Evolutionary conservation across 2,329 filamentous ascomycete genomes (phyloP).

Genomic region (Elsinoe batatas): DNA sequence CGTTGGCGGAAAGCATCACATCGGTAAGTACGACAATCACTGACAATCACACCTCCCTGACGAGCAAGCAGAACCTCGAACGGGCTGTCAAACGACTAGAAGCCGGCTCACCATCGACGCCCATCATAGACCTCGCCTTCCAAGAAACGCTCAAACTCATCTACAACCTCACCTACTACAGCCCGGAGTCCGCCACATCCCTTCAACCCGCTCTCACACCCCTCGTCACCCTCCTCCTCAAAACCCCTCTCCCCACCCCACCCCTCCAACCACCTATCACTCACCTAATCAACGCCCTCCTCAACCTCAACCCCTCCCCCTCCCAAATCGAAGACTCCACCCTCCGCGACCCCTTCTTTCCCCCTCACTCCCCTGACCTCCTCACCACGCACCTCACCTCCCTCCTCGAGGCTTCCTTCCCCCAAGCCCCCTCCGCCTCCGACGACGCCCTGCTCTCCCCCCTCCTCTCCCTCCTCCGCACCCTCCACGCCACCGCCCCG

Average conservation of each 20-base stretch:
- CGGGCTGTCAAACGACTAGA: constrained; percentile 6
- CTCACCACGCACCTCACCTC: constrained; percentile 57
- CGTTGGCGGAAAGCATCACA: constrained; percentile 58
- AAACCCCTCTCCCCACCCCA: constrained; percentile 49
- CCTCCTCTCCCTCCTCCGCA: constrained; percentile 62
- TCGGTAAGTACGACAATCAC: constrained; percentile 24
- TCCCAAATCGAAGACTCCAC: constrained; percentile 32
- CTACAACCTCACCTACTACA: constrained; percentile 77
- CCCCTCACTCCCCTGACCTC: constrained; percentile 48
- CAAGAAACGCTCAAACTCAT: constrained; percentile 76
- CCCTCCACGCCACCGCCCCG: constrained; percentile 55
- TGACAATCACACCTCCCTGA: background rate
- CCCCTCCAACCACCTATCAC: constrained; percentile 65
- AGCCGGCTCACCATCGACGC: constrained; percentile 19
- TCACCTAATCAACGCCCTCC: constrained; percentile 66
- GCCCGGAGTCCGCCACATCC: constrained; percentile 47
- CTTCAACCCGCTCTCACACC: constrained; percentile 61
- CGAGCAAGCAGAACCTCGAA: constrained; percentile 1
- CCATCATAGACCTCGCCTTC: constrained; percentile 70
- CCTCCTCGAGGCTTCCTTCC: constrained; percentile 58
- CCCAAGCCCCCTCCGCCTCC: constrained; percentile 61
- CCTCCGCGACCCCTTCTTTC: constrained; percentile 49
- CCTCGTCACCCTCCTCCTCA: constrained; percentile 59
- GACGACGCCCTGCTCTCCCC: constrained; percentile 48
- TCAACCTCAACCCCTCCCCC: constrained; percentile 54